These are phyloP conservation scores for Priceomyces castillae DNA, from an alignment of 805 yeast genomes.

Conservation along the genomic window DNA sequence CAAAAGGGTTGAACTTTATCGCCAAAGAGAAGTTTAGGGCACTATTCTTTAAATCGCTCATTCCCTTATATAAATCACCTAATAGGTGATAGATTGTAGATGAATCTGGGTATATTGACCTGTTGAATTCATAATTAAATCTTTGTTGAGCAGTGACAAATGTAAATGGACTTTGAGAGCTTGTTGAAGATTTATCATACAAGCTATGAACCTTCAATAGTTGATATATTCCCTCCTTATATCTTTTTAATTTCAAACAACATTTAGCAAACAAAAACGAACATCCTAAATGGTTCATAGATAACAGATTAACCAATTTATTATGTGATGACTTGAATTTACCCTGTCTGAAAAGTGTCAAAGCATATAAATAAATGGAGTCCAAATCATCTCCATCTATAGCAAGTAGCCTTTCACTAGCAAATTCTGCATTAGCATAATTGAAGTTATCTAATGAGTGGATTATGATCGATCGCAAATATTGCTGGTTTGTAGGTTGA, in stretches of 20 bases:
- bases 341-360: conserved; percentile 57
- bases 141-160: conserved; percentile 21
- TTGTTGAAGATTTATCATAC: conserved; percentile 18
- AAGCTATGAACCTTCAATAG: conserved; percentile 28
- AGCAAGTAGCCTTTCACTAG: conserved; percentile 77
- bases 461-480: conserved; percentile 58
- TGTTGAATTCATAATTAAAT: conserved; percentile 37
- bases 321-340: conserved; percentile 64
- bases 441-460: conserved; percentile 72
- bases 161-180: conserved; percentile 2
- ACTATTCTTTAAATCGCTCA: conserved; percentile 63
- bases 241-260: conserved; percentile 53
- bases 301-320: conserved; percentile 29
- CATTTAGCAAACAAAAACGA: conserved; percentile 70
- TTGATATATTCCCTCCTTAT: conserved; percentile 59
- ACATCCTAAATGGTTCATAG: conserved; percentile 65
- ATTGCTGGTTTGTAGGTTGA: conserved; percentile 28
- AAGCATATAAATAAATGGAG: conserved; percentile 65
- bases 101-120: conserved; percentile 56
- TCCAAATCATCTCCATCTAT: conserved; percentile 54
- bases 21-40: conserved; percentile 67
- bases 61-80: conserved; percentile 62
- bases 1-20: conserved; percentile 68
- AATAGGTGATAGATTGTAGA: conserved; percentile 65
- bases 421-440: conserved; percentile 75